Base-by-base conservation (phyloP, 2,329 filamentous ascomycete genomes). In the Orbilia javanica region DNA sequence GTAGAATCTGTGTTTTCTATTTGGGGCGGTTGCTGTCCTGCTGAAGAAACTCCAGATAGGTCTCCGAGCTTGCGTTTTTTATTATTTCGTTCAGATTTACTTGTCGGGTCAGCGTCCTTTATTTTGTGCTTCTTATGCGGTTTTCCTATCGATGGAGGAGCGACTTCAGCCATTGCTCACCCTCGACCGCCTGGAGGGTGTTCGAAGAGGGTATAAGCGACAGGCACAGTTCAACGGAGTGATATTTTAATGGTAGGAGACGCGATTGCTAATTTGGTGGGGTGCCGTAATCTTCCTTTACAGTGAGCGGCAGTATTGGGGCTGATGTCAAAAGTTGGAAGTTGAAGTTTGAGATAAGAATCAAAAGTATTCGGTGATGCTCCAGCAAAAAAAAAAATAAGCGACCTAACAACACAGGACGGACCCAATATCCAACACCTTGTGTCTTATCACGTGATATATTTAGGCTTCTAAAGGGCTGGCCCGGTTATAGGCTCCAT, bases 1-100 rank as follows among this genome's bases (percentile, higher is more conserved):
- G 73, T 86, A 3, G 13, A 15, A 84, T 68, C 86, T 80, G 22
- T 87, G 85, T 87, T 86, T 29, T 82, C 82, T 57, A 85, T 83
- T 67, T 80, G 74, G 53, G 84, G 79, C 55, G 69, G 34, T 44
- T 55, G 29, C 73, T 64, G 76, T 55, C 29, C 42, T 39, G 65
- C 67, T 36, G 48, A 69, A 76, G 31, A 57, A 48, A 27, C 20
- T 20, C 50, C 36, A 44, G 36, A 25, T 11, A 42, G 22, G 48
- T 60, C 66, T 22, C 60, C 50, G 11, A 77, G 57, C 29, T 69
- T 79, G 39, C 68, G 53, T 63, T 74, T 75, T 57, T 70, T 76
- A 20, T 57, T 68, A 13, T 64, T 75, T 18, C 69, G 71, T 29
- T 76, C 67, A 10, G 65, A 64, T 70, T 73, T 76, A 53, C 18